Conservation (phyloP, 352 stramenopile genomes). For the Pythium phragmitis region DNA sequence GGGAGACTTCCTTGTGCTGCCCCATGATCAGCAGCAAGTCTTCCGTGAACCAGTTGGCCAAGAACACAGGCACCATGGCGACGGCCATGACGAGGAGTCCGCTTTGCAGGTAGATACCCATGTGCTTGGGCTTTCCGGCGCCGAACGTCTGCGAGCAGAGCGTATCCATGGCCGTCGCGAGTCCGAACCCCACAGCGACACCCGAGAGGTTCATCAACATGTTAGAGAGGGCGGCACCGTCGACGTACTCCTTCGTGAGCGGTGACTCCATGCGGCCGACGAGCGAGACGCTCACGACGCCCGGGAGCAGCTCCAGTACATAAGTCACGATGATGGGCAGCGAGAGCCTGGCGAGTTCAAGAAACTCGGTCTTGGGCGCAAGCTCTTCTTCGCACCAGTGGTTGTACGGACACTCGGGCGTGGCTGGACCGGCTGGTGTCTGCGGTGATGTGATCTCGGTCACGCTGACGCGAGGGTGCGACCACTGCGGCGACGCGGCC, state of each 20-base stretch:
- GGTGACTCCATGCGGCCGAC: constrained; percentile 64
- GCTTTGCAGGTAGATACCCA: constrained; percentile 78
- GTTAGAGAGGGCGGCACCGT: constrained; percentile 48
- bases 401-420: constrained; percentile 15
- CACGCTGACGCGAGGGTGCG: neutral
- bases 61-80: constrained; percentile 45
- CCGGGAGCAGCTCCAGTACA: constrained; percentile 51
- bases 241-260: constrained; percentile 54
- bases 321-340: constrained; percentile 29
- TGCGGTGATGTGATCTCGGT: neutral
- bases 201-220: constrained; percentile 78
- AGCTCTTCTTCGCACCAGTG: neutral
- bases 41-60: constrained; percentile 62
- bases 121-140: constrained; percentile 57
- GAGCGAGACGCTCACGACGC: constrained; percentile 53
- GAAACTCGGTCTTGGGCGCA: constrained; percentile 1
- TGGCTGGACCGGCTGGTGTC: neutral
- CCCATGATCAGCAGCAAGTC: constrained; percentile 45
- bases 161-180: constrained; percentile 72
- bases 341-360: constrained; percentile 11
- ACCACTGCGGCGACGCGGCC: neutral
- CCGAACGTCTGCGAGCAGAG: constrained; percentile 84
- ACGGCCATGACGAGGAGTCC: constrained; percentile 52
- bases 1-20: constrained; percentile 49
- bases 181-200: constrained; percentile 50